Base-by-base conservation (phyloP, 2,329 filamentous ascomycete species). In the Trichoderma gracile region DNA sequence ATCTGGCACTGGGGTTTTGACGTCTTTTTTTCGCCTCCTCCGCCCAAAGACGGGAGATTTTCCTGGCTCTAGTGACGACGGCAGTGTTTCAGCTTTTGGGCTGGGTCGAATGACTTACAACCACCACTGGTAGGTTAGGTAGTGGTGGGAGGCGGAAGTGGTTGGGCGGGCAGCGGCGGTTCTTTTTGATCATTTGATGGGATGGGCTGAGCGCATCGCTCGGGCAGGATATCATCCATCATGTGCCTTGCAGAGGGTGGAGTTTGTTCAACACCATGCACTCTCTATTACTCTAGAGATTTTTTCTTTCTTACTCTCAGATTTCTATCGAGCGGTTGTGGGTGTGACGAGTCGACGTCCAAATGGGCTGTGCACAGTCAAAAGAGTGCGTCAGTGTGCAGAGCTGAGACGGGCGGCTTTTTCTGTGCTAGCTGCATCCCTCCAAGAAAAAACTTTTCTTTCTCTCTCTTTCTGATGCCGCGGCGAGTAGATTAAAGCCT, bases 371-470 rank as follows among this genome's bases (percentile, higher is more conserved):
- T 63, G 66, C 64, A 55, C 53, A 58, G 53, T 30, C 56, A 57
- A 38, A 53, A 42, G 25, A 49, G 66, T 66, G 65, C 62, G 60
- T 56, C 50, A 65, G 63, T 65, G 58, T 64, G 52, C 30, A 62
- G 57, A 65, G 61, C 59, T 64, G 65, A 63, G 55, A 60, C 58
- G 58, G 30, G 61, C 52, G 63, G 60, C 63, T 64, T 66, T 66
- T 69, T 14, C 12, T 67, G 68, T 70, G 70, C 70, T 69, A 60
- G 65, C 65, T 68, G 68, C 57, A 64, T 68, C 60, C 10, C 9
- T 17, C 30, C 15, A 30, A 38, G 15, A 19, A 38, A 17, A 49
- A 21, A 17, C 27, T 33, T 15, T 33, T 52, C 17, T n/a, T 52
- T 8, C 15, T 12, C n/a, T n/a, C n/a, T n/a, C n/a, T n/a, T n/a